Conservation (phyloP, 495 filamentous ascomycete species). For the Penicillium crystallinum region DNA sequence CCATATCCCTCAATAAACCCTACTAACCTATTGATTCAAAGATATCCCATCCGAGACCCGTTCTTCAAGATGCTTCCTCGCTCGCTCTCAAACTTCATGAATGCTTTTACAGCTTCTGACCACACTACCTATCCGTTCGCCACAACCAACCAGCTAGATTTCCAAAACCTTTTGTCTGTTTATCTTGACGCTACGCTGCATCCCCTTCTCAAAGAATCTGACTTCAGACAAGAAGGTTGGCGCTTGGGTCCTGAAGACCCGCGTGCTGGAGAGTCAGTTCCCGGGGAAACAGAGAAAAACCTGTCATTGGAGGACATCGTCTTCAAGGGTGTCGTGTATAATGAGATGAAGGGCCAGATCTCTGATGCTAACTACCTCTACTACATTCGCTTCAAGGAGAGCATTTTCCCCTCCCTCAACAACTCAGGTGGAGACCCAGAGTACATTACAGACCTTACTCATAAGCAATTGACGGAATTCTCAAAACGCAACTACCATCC, state of each 20-base stretch:
- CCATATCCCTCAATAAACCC: neutral
- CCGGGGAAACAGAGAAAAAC: constrained; percentile 30
- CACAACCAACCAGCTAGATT: constrained; percentile 94
- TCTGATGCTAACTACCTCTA: constrained; percentile 94
- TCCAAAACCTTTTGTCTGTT: constrained; percentile 90
- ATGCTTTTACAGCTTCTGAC: constrained; percentile 92
- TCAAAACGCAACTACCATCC: constrained; percentile 92
- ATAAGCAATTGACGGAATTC: constrained; percentile 78
- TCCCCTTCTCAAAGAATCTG: constrained; percentile 79
- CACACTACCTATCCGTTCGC: constrained; percentile 98
- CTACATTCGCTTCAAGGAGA: constrained; percentile 90
- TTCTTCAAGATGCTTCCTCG: constrained; percentile 99
- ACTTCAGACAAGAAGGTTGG: constrained; percentile 97
- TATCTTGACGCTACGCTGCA: constrained; percentile 93
- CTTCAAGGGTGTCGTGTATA: constrained; percentile 98
- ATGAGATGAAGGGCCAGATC: constrained; percentile 99
- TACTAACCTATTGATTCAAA: constrained; percentile 26
- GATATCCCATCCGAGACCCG: constrained; percentile 92
- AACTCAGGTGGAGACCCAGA: constrained; percentile 95
- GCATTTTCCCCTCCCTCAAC: constrained; percentile 87
- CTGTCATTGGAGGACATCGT: constrained; percentile 53
- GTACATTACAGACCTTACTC: constrained; percentile 91
- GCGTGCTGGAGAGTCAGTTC: constrained; percentile 42
- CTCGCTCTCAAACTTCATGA: constrained; percentile 98
- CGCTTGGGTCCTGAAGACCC: constrained; percentile 89